Percentiles rank a stretch among this genome's conserved stretches.
phyloP scores from a whole-genome alignment of 441 rosid species.

The Pelargonium exstipulatum region DNA sequence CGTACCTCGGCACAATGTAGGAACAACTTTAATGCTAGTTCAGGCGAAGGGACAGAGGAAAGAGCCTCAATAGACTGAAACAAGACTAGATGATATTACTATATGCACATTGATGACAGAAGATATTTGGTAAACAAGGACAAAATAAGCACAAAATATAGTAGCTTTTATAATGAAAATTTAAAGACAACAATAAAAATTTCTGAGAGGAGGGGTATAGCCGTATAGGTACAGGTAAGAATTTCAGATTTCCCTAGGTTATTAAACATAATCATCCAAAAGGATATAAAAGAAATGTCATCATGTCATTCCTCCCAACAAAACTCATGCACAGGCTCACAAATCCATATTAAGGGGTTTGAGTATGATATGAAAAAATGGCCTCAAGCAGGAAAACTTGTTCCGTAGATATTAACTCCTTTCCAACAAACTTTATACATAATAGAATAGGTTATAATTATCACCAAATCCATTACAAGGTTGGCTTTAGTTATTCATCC shows the following conservation, averaged over 20 bases:
- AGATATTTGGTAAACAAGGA: no score
- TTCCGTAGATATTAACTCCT: not conserved
- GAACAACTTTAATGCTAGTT: slow-evolving; percentile 71
- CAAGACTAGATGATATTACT: not conserved
- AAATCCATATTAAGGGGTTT: not conserved
- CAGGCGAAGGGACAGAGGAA: slow-evolving; percentile 71
- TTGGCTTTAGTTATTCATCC: not conserved
- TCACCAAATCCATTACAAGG: not conserved
- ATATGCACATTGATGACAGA: slow-evolving; percentile 5
- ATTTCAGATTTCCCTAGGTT: not conserved
- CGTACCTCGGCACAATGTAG: slow-evolving; percentile 97
- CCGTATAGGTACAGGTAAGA: not conserved
- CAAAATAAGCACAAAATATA: not conserved
- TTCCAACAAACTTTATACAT: not conserved
- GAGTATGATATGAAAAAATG: not conserved
- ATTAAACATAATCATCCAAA: not conserved
- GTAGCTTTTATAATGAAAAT: not conserved
- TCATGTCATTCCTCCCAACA: not conserved
- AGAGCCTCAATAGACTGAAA: slow-evolving; percentile 79
- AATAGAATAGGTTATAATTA: not conserved
- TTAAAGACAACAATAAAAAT: not conserved
- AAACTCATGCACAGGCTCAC: not conserved
- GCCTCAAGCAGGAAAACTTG: not conserved
- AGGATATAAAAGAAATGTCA: not conserved
- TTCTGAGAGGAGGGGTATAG: not conserved